Evolutionary conservation across 192 early-diverging fungal species (phyloP), one percentile per base, ranked within the genome.

Genomic region (Linnemannia hyalina): DNA sequence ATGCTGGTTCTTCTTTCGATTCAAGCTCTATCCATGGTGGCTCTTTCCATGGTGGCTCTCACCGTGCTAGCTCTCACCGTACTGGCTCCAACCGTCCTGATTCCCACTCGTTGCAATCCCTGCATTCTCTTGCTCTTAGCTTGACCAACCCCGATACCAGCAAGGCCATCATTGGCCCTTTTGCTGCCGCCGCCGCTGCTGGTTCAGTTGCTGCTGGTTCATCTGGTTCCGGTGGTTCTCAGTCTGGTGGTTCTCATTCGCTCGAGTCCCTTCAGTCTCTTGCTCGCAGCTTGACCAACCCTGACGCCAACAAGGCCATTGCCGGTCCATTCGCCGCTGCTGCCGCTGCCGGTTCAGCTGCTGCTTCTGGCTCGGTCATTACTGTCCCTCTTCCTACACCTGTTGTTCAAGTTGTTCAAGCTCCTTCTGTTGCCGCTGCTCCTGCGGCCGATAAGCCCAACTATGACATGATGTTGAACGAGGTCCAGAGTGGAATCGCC

Each of bases 401-500:
- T 13, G 68, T 41, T 49, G 52, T 71, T 60, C 20, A 70, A 13
- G 68, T 41, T 49, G 52, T 71, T 60, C 20, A 70, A 60, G 49
- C 23, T 9, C 16, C 76, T 40, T 9, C 54, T 70, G 23, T 5
- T 40, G 38, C 38, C 38, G 38, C 75, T 77, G 49, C 78, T 52
- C 49, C 49, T 42, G 23, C 69, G 41, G 79, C 40, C 6, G 72
- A 68, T 49, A 83, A 68, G 78, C 73, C 44, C 71, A 85, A 84
- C 73, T 79, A 82, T 73, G 82, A 85, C 73, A 26, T 38, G 47
- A 91, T 90, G 91, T 75, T 93, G 47, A 90, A 91, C 68, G 90
- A 93, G 73, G 92, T 93, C 38, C 93, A 93, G 82, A 87, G 88
- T 42, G 93, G 92, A 49, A 91, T 93, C 26, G 88, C 83, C 26